Evolutionary conservation across 192 early-diverging fungal species (phyloP).

Genomic region (Entomortierella chlamydospora): DNA sequence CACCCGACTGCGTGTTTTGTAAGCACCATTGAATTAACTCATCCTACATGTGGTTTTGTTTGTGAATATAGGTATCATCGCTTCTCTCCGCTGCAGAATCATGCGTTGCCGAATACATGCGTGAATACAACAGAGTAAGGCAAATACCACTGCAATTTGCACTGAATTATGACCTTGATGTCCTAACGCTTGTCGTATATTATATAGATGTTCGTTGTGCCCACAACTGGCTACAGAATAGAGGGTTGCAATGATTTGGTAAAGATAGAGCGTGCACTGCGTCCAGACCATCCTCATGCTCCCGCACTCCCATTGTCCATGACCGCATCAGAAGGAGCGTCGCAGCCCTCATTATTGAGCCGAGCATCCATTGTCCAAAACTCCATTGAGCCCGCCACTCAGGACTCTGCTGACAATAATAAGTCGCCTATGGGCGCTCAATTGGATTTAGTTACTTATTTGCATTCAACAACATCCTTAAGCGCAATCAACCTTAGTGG

Average conservation of each 20-base stretch:
- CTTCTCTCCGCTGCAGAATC: slow-evolving; percentile 14
- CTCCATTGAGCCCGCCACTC: background rate
- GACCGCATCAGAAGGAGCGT: background rate
- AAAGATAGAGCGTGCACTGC: slow-evolving; percentile 24
- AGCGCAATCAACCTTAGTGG: background rate
- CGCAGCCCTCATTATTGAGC: slow-evolving; percentile 20
- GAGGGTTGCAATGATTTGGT: slow-evolving; percentile 42
- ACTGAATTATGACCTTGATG: no score
- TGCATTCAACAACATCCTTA: background rate
- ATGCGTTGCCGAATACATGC: slow-evolving; percentile 29
- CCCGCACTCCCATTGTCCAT: background rate
- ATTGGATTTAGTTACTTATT: background rate
- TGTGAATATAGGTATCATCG: slow-evolving; percentile 7
- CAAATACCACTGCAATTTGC: no score
- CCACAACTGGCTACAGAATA: slow-evolving; percentile 31
- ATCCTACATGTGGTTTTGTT: no score
- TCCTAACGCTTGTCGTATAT: background rate
- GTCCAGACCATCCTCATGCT: background rate
- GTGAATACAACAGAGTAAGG: slow-evolving; percentile 33
- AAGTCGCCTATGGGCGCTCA: background rate
- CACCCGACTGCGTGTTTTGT: no score
- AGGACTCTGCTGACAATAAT: background rate
- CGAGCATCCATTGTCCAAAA: slow-evolving; percentile 6
- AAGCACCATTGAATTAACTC: no score
- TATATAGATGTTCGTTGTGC: slow-evolving; percentile 30